These are phyloP conservation scores for Collybiopsis confluens DNA, from an alignment of 768 basidiomycete species.

Conservation along the genomic window DNA sequence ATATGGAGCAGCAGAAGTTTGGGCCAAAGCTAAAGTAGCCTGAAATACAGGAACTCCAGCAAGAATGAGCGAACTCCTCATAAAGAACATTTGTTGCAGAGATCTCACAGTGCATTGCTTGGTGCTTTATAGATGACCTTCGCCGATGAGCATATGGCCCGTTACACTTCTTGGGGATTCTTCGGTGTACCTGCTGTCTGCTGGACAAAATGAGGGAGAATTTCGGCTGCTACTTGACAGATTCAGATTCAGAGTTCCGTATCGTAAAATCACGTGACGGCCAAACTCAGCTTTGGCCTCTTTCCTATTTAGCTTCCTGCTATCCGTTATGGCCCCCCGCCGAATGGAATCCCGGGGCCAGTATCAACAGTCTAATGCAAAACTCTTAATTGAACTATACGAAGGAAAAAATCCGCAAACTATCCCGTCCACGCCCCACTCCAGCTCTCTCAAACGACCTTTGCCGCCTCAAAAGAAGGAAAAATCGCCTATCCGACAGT, in stretches of 20 bases:
- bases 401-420: slow-evolving; percentile 35
- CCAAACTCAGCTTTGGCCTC: slow-evolving; percentile 6
- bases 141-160: not conserved
- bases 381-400: slow-evolving; percentile 49
- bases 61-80: not conserved
- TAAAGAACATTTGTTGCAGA: not conserved
- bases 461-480: slow-evolving; percentile 27
- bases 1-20: not conserved
- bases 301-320: not conserved
- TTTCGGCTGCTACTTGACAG: not conserved
- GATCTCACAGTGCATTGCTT: slow-evolving; percentile 2
- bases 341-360: slow-evolving; percentile 10
- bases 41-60: slow-evolving; percentile 1
- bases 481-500: slow-evolving; percentile 61
- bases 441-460: slow-evolving; percentile 14
- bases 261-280: no score
- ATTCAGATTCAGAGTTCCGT: not conserved
- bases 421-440: slow-evolving; percentile 10
- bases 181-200: not conserved
- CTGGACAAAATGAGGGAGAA: not conserved
- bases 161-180: not conserved
- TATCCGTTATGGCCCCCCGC: slow-evolving; percentile 5
- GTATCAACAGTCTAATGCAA: slow-evolving; percentile 35
- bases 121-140: not conserved
- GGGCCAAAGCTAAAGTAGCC: not conserved